Evolutionary conservation across 805 yeast species (phyloP), one percentile per base, ranked within the genome.

Genomic region (Saccharomycopsis synnaedendra): DNA sequence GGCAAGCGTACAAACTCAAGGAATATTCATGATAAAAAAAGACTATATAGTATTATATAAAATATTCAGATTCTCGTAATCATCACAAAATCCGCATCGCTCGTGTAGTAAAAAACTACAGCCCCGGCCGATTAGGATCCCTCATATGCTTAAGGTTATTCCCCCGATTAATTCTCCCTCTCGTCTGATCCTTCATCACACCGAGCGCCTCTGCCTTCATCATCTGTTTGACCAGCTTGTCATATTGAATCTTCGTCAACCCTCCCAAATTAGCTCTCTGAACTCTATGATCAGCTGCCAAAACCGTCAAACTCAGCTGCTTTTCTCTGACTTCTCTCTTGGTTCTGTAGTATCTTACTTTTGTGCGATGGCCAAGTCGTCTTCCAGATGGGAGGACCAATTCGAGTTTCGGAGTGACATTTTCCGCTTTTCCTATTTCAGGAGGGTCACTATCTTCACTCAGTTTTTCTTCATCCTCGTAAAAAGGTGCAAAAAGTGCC

Each of bases 111-210:
- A 19, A 38, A n/a, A 38, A 6, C 41, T 38, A 19, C n/a, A 3
- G 28, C 8, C 8, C 11, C n/a, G 11, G 8, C 7, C 11, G 11
- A n/a, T 40, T 40, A 9, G 47, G 40, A 31, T 44, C 40, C 27
- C 40, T 38, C 10, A 40, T 86, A 61, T 93, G 95, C 32, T 78
- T 76, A 72, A 90, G 96, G 71, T 78, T 75, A 65, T 90, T 93
- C 67, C 67, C 64, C 64, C 72, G 68, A 67, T 67, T 60, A 67
- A 77, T 58, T 53, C 71, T 80, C 62, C 69, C 74, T 53, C 74
- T 69, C 63, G 70, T 73, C 56, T 65, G 68, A 54, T 67, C 69
- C 54, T 71, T 74, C 48, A 68, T 19, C 19, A 19, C 19, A 19
- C 19, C 19, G 19, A 19, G 19, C 19, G 19, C 19, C 19, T 19